Evolutionary conservation across 495 filamentous ascomycete genomes (phyloP).

Genomic region (Beverwykella pulmonaria): DNA sequence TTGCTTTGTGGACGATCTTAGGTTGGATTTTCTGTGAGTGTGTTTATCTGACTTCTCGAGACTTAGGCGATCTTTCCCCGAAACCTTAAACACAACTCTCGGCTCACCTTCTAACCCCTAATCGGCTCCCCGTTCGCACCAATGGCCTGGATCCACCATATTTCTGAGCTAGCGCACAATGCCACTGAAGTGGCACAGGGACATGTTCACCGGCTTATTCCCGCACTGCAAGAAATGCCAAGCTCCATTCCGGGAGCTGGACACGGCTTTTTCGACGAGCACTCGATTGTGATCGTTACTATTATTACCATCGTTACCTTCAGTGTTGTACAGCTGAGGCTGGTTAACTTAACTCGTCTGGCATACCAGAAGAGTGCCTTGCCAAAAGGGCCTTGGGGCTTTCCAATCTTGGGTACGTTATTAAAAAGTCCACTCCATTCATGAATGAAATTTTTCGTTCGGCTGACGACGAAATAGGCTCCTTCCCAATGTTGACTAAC

Average conservation of each 20-base stretch:
- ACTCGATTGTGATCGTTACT: background rate
- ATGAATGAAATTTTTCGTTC: background rate
- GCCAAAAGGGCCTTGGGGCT: slow-evolving; percentile 4
- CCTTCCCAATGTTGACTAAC: slow-evolving; percentile 4
- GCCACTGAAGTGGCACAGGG: background rate
- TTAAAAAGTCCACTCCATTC: too few species aligned
- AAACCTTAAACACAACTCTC: too few species aligned
- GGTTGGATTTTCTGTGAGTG: too few species aligned
- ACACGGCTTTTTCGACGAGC: background rate
- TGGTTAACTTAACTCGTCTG: background rate
- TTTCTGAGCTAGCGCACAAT: background rate
- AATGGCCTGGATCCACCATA: background rate
- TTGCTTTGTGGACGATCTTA: too few species aligned
- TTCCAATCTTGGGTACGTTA: slow-evolving; percentile 7
- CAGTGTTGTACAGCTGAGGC: background rate
- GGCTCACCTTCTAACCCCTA: too few species aligned
- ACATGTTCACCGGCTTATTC: background rate
- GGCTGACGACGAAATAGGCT: background rate
- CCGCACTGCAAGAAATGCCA: background rate
- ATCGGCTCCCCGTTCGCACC: too few species aligned
- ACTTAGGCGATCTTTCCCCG: too few species aligned
- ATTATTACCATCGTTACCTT: background rate
- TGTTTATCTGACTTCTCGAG: too few species aligned
- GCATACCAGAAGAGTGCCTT: background rate
- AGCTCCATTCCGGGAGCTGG: background rate